Conservation (phyloP, 83 land plant genomes). For the Thuja plicata region DNA sequence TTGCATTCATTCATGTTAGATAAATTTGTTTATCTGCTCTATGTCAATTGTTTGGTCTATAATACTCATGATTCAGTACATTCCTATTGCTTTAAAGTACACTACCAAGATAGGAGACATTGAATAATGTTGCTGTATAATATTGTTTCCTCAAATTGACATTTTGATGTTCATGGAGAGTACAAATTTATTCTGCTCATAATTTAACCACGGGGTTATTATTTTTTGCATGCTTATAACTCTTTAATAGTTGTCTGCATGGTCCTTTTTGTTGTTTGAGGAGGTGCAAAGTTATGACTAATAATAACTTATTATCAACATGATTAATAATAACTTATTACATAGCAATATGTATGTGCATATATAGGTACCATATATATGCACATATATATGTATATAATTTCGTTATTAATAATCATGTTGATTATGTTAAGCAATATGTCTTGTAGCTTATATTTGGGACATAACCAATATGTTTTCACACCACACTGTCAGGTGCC, state of each 20-base stretch:
- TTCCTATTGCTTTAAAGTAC: constrained; percentile 3
- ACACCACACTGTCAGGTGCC: too few species aligned
- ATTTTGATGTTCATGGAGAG: constrained; percentile 2
- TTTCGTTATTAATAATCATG: too few species aligned
- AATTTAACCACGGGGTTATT: neutral
- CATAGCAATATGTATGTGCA: too few species aligned
- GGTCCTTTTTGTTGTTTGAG: neutral
- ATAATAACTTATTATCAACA: too few species aligned
- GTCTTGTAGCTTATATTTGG: too few species aligned
- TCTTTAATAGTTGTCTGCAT: neutral
- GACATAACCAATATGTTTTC: too few species aligned
- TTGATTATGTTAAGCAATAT: too few species aligned
- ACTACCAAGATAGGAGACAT: constrained; percentile 4
- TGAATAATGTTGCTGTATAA: constrained; percentile 1
- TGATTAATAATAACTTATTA: too few species aligned
- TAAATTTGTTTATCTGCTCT: neutral
- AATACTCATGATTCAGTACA: constrained; percentile 2
- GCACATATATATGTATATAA: too few species aligned
- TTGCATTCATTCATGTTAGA: neutral
- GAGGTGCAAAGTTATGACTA: constrained; percentile 5
- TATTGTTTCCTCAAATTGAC: constrained; percentile 3
- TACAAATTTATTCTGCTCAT: neutral
- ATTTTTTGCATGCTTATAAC: neutral
- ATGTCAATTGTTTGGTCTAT: neutral
- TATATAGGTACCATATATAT: too few species aligned